Conservation (phyloP, 768 basidiomycete genomes). For the Boletus tomentosulus region DNA sequence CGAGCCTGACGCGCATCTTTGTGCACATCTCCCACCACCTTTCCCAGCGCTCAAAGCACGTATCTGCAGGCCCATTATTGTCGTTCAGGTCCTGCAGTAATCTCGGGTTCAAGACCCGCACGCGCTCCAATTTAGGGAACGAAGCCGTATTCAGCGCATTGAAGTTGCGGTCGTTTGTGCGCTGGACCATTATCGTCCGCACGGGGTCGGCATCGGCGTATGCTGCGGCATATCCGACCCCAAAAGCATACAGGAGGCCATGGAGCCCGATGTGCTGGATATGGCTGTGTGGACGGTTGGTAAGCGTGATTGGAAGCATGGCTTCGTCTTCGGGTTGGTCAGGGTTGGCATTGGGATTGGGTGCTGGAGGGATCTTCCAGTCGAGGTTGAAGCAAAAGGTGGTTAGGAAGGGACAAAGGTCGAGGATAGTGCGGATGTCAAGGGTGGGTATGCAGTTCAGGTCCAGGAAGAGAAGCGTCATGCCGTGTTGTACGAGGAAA, state of each 20-base stretch:
- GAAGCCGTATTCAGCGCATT: constrained; percentile 44
- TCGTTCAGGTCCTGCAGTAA: constrained; percentile 57
- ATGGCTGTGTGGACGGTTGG: constrained; percentile 50
- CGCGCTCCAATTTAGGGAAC: constrained; percentile 58
- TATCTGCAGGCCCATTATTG: constrained; percentile 44
- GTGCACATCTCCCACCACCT: constrained; percentile 61
- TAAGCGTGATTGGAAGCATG: constrained; percentile 36
- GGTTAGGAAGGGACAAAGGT: constrained; percentile 56
- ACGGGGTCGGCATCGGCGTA: constrained; percentile 41
- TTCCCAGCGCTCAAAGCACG: constrained; percentile 54
- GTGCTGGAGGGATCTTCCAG: constrained; percentile 48
- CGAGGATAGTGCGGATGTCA: constrained; percentile 56
- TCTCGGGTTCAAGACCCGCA: constrained; percentile 54
- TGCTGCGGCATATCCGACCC: constrained; percentile 50
- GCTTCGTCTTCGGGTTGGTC: constrained; percentile 27
- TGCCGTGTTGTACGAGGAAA: constrained; percentile 60
- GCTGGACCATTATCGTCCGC: constrained; percentile 41
- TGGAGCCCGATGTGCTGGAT: constrained; percentile 66
- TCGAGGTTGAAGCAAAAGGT: constrained; percentile 74
- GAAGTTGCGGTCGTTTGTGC: constrained; percentile 66
- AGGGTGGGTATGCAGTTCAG: constrained; percentile 54
- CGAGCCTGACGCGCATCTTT: constrained; percentile 50
- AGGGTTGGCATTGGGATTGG: constrained; percentile 8
- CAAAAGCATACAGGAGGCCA: constrained; percentile 65
- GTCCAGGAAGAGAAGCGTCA: constrained; percentile 59